These are phyloP conservation scores for Cercospora sp. DNA, from an alignment of 2,329 filamentous ascomycete genomes.

Conservation along the genomic window DNA sequence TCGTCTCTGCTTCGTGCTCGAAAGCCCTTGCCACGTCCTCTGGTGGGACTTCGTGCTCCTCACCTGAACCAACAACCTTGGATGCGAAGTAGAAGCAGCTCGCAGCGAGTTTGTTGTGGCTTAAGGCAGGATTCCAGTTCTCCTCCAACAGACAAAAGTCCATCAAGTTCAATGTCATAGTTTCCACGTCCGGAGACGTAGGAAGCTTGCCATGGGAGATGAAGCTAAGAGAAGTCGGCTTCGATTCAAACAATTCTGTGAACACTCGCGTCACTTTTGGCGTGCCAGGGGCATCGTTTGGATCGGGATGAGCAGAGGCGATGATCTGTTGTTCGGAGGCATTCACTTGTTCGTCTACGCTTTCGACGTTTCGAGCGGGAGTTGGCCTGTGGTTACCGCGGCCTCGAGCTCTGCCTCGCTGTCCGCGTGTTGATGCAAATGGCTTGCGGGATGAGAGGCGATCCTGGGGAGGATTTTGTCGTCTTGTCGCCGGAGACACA, in stretches of 20 bases:
- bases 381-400: neutral
- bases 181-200: slow-evolving; percentile 18
- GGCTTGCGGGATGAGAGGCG: neutral
- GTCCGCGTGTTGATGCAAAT: neutral
- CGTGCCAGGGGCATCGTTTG: neutral
- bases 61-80: neutral
- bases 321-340: neutral
- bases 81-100: slow-evolving; percentile 26
- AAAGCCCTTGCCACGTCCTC: slow-evolving; percentile 16
- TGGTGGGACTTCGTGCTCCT: slow-evolving; percentile 11
- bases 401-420: neutral
- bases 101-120: slow-evolving; percentile 21
- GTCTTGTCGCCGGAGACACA: neutral
- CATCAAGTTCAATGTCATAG: slow-evolving; percentile 24
- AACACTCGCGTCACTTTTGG: slow-evolving; percentile 16
- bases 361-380: neutral
- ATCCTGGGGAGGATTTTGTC: neutral
- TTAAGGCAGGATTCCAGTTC: slow-evolving; percentile 23
- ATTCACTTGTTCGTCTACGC: neutral
- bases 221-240: slow-evolving; percentile 18
- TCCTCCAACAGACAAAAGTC: slow-evolving; percentile 24
- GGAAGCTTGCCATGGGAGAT: slow-evolving; percentile 15
- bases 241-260: slow-evolving; percentile 17
- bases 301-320: neutral
- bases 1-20: slow-evolving; percentile 11